phyloP scores from a whole-genome alignment of 2,329 filamentous ascomycete genomes.

The Phyllosticta citribraziliensis region DNA sequence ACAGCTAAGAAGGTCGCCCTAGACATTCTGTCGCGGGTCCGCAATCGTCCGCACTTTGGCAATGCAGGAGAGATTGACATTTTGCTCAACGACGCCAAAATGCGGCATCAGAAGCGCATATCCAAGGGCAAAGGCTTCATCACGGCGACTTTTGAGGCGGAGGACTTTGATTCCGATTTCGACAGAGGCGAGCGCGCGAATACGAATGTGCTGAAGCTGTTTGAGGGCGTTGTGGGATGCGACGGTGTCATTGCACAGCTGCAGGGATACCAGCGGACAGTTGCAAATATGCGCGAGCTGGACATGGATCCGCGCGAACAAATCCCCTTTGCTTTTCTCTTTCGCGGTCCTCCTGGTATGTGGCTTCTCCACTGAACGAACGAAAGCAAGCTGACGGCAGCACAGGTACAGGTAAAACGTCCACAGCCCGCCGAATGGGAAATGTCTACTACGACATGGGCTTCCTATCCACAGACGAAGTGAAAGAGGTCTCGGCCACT shows the following conservation, averaged over 20 bases:
- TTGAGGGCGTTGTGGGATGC: conserved; percentile 50
- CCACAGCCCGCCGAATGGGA: conserved; percentile 63
- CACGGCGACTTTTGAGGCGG: conserved; percentile 28
- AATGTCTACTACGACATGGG: conserved; percentile 68
- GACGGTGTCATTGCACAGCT: conserved; percentile 46
- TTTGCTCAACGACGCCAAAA: conserved; percentile 50
- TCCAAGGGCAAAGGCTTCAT: not conserved
- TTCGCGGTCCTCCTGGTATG: conserved; percentile 54
- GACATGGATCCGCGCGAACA: conserved; percentile 47
- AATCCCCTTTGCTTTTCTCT: conserved; percentile 60
- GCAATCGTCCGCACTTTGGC: conserved; percentile 57
- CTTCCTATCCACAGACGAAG: conserved; percentile 49
- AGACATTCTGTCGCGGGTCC: conserved; percentile 50
- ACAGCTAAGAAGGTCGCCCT: conserved; percentile 45
- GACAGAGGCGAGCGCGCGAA: conserved; percentile 40
- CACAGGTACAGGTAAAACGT: conserved; percentile 60
- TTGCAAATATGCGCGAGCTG: conserved; percentile 40
- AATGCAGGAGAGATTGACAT: conserved; percentile 69
- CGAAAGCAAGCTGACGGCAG: not conserved
- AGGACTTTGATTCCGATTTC: conserved; percentile 52
- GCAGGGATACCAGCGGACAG: conserved; percentile 45
- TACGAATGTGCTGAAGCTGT: conserved; percentile 45
- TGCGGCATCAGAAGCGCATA: conserved; percentile 36
- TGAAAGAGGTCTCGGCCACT: conserved; percentile 56
- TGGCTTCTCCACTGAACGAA: not conserved